Evolutionary conservation across 148 eudicot genomes (phyloP), one percentile per base, ranked within the genome.

Genomic region (Silene conica): DNA sequence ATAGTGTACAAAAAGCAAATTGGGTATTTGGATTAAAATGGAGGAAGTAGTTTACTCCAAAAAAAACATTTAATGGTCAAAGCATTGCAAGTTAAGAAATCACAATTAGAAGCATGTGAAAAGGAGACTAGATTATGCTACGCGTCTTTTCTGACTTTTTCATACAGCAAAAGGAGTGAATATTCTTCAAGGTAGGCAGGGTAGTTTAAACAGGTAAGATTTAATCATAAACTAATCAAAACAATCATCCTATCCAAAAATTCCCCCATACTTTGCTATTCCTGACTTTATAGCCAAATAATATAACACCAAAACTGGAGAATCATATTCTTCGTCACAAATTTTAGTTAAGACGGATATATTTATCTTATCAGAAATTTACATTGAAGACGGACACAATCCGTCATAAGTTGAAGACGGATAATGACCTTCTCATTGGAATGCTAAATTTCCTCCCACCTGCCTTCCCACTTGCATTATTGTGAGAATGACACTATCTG

Each of bases 171-270:
- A 71, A 71, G 5, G 34, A 63, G 19, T 28, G 58, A 23, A 78
- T 55, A 31, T 67, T 78, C 72, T 73, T 78, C 81, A 73, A 73
- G 80, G 77, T 73, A 78, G 81, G 73, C 63, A 48, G 73, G 77
- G 78, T 73, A 73, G 76, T 78, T 73, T 73, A 6, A 67, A 57
- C 59, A 67, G 57, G 73, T 55, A 68, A 34, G 73, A 73, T 57
- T 64, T 52, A 3, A 18, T 52, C 12, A 19, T 31, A 67, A 73
- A 15, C 10, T 20, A 13, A 65, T 14, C 0, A 21, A 54, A 16
- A 60, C 6, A 64, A 69, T 38, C 0, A 38, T 38, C 43, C 18
- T 52, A 23, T 69, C 74, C 71, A 74, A 63, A 74, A 25, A 48
- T 79, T 74, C n/a, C 23, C 69, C 57, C 70, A 68, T 59, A 74